Evolutionary conservation across 2,329 filamentous ascomycete species (phyloP), one percentile per base, ranked within the genome.

Genomic region (Fusarium sp.): DNA sequence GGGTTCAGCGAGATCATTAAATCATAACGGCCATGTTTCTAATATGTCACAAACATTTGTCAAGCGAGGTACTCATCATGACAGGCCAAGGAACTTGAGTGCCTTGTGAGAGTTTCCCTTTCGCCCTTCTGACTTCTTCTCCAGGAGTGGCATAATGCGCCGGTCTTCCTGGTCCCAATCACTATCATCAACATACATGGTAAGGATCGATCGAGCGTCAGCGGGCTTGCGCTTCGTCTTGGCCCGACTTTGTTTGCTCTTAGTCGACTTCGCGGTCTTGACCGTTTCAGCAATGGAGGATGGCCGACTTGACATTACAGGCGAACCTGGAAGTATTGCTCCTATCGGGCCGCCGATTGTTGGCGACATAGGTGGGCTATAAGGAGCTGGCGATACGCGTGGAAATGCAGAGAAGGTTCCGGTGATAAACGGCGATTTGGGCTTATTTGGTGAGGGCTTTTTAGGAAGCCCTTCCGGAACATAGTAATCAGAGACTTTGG

Each of bases 1-100:
- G n/a, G 52, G 24, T 14, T 52, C n/a, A 59, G 60, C 59, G 50
- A 58, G 52, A 67, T 74, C 73, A 61, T 75, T 49, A 73, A 47
- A 64, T 75, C 73, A 57, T 75, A 24, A 71, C 27, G 25, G 24
- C 59, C 64, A 62, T 40, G 20, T 18, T n/a, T 16, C 30, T 30
- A 20, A 34, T 15, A 60, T 43, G 38, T 38, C 32, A 52, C 25
- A 22, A 16, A 47, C 16, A 60, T 63, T 38, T 18, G 8, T 44
- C 30, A 32, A 20, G 40, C 22, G 14, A 25, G 10, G 27, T 38
- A 38, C 34, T 38, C 27, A 46, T 72, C 32, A 71, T 14, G 82
- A 81, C 46, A 87, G 76, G 0, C 86, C 86, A 2, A 88, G 79
- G 73, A 86, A 87, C 75, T 86, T 87, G 55, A 87, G 80, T 9